These are phyloP conservation scores for Trichoderma lentiforme DNA, from an alignment of 2,329 filamentous ascomycete species.

Conservation along the genomic window DNA sequence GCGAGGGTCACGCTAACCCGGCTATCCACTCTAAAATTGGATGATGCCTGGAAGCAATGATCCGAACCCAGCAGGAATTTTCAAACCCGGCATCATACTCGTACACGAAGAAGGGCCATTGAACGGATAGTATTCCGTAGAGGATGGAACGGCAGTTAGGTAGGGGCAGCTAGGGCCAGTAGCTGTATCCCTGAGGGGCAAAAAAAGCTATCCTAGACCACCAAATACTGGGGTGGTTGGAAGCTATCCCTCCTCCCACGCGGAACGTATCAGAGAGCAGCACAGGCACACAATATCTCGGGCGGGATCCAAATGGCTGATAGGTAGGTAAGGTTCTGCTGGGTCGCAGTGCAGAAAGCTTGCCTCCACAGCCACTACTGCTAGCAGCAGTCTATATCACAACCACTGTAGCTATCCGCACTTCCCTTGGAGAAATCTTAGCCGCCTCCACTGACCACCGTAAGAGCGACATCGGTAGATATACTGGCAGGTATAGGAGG, in stretches of 20 bases:
- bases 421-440: neutral
- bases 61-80: neutral
- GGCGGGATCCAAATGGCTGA: neutral
- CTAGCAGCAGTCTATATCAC: neutral
- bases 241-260: neutral
- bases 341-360: neutral
- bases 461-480: slow-evolving; percentile 7
- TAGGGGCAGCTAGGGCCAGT: neutral
- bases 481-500: neutral
- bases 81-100: neutral
- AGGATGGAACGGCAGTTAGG: neutral
- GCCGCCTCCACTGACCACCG: neutral
- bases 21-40: neutral
- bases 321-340: neutral
- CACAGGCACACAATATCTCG: neutral
- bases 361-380: neutral
- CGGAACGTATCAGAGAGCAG: neutral
- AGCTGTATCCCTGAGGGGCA: neutral
- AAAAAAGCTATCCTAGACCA: neutral
- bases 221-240: neutral
- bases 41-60: neutral
- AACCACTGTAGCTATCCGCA: neutral
- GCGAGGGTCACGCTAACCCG: neutral
- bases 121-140: neutral
- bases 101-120: neutral